Conservation (phyloP, 2,329 filamentous ascomycete genomes). For the Botryotinia globosa region DNA sequence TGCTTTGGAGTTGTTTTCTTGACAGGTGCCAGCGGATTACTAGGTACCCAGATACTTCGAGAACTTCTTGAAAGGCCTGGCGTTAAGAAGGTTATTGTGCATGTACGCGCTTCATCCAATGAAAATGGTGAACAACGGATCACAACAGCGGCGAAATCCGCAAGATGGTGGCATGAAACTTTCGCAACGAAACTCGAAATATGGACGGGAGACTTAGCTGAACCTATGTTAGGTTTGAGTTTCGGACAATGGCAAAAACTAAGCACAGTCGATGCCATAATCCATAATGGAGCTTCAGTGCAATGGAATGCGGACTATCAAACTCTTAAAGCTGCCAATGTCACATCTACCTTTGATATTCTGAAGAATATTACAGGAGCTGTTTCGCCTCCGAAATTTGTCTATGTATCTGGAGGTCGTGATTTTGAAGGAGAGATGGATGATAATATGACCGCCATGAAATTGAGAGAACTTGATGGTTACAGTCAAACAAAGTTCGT, state of each 20-base stretch:
- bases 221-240: conserved; percentile 71
- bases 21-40: conserved; percentile 9
- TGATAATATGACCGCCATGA: neutral
- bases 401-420: conserved; percentile 13
- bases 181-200: conserved; percentile 16
- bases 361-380: conserved; percentile 6
- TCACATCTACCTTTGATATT: conserved; percentile 50
- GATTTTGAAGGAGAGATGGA: neutral
- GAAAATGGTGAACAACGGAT: neutral
- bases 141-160: conserved; percentile 1
- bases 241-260: conserved; percentile 60
- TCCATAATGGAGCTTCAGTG: conserved; percentile 77
- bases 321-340: conserved; percentile 63
- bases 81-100: conserved; percentile 3
- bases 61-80: conserved; percentile 4
- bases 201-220: conserved; percentile 61
- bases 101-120: neutral
- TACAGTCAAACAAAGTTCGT: conserved; percentile 90
- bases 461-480: conserved; percentile 52
- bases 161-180: conserved; percentile 12
- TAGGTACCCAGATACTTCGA: conserved; percentile 8
- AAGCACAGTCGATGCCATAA: conserved; percentile 63
- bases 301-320: conserved; percentile 72
- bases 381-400: neutral
- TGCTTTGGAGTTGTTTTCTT: conserved; percentile 2